A percentile compares a stretch with the other conserved stretches of the same genome.
phyloP scores from a whole-genome alignment of 2,329 filamentous ascomycete species.

The Coniochaeta hoffmannii region DNA sequence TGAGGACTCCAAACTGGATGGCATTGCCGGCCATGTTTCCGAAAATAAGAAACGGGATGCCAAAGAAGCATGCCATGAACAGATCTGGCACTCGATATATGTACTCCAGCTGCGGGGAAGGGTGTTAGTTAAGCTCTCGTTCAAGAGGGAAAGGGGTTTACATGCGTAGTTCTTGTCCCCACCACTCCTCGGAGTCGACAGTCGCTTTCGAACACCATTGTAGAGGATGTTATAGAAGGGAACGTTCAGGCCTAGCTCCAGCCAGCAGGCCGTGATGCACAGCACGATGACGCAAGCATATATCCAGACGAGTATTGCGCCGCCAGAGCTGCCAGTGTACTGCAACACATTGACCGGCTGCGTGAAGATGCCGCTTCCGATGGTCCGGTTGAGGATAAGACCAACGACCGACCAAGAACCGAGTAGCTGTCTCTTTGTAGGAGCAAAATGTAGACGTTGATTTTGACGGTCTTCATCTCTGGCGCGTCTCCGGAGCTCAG shows the following conservation, averaged over 20 bases:
- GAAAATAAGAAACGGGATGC: conserved; percentile 26
- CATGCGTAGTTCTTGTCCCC: conserved; percentile 32
- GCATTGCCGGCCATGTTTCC: conserved; percentile 33
- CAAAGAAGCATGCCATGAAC: conserved; percentile 29
- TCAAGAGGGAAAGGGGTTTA: background rate
- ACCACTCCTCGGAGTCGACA: conserved; percentile 25
- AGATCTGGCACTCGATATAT: conserved; percentile 21
- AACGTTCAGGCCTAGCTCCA: conserved; percentile 28
- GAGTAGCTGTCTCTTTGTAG: conserved; percentile 9
- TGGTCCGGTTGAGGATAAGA: conserved; percentile 10
- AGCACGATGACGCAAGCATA: conserved; percentile 15
- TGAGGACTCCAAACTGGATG: conserved; percentile 28
- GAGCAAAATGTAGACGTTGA: background rate
- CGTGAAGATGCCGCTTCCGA: conserved; percentile 11
- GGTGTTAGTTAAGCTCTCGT: background rate
- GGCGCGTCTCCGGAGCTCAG: background rate
- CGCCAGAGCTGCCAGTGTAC: conserved; percentile 7
- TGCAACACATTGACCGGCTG: conserved; percentile 10
- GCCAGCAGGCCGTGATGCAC: conserved; percentile 14
- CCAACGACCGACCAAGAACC: conserved; percentile 8
- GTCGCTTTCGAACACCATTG: conserved; percentile 14
- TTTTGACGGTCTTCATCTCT: background rate
- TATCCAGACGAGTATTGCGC: conserved; percentile 20
- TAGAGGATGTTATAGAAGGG: conserved; percentile 18
- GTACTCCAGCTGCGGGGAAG: conserved; percentile 25